Evolutionary conservation across 805 yeast species (phyloP).

Genomic region (Suhomyces sp.): DNA sequence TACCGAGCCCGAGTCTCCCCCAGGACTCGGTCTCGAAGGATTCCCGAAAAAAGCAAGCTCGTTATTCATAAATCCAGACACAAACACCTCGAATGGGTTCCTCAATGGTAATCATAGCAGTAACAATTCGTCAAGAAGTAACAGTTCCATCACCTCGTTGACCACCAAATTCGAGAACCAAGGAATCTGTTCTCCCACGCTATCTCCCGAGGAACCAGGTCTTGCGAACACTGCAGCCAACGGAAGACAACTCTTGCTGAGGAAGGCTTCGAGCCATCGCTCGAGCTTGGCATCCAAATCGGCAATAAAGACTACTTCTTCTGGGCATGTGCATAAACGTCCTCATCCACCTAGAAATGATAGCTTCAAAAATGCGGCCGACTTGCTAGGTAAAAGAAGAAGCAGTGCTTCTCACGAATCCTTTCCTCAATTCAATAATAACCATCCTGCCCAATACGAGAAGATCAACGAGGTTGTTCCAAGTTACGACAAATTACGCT

Average conservation of each 20-base stretch:
- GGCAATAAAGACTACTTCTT: slow-evolving; percentile 8
- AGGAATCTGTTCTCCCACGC: slow-evolving; percentile 19
- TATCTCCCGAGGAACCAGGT: neutral
- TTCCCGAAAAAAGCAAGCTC: slow-evolving; percentile 15
- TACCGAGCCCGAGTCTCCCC: slow-evolving; percentile 4
- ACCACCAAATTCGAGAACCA: slow-evolving; percentile 28
- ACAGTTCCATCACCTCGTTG: slow-evolving; percentile 22
- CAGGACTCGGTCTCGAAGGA: slow-evolving; percentile 7
- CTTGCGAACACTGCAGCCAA: neutral
- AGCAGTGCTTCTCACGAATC: neutral
- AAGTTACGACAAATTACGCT: neutral
- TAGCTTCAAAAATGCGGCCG: slow-evolving; percentile 1
- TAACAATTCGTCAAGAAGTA: neutral
- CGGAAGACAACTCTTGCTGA: slow-evolving; percentile 2
- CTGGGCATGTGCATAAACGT: slow-evolving; percentile 20
- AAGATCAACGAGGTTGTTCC: neutral
- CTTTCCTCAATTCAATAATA: neutral
- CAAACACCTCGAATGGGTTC: neutral
- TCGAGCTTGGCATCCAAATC: slow-evolving; percentile 10
- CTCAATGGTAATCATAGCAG: neutral
- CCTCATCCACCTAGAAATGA: slow-evolving; percentile 2
- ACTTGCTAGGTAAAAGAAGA: neutral
- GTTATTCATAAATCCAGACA: slow-evolving; percentile 11
- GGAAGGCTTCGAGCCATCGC: slow-evolving; percentile 2
- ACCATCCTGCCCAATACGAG: neutral